Evolutionary conservation across 2,329 filamentous ascomycete species (phyloP).

Genomic region (Verticillium longisporum): DNA sequence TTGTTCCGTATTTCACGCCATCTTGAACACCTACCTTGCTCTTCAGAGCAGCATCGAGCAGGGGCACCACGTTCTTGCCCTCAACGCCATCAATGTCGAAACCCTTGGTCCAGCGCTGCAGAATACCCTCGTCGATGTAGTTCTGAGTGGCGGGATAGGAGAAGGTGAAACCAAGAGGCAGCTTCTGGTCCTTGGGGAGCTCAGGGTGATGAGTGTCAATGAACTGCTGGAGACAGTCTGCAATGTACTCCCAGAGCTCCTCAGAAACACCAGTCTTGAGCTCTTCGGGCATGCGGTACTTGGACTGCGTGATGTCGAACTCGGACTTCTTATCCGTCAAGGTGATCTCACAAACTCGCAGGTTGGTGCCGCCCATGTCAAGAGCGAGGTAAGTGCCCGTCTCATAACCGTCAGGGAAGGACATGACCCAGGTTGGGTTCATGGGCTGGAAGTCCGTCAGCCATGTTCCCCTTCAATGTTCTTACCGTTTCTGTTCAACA

Average conservation of each 20-base stretch:
- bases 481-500: constrained; percentile 12
- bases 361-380: constrained; percentile 94
- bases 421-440: constrained; percentile 97
- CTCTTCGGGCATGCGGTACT: constrained; percentile 91
- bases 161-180: constrained; percentile 91
- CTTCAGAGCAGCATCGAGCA: constrained; percentile 72
- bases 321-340: constrained; percentile 81
- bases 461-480: not conserved
- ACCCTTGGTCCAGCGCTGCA: constrained; percentile 96
- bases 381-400: constrained; percentile 82
- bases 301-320: constrained; percentile 92
- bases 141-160: constrained; percentile 91
- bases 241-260: constrained; percentile 91
- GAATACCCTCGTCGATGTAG: constrained; percentile 84
- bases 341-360: constrained; percentile 89
- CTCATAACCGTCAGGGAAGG: constrained; percentile 79
- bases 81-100: constrained; percentile 92
- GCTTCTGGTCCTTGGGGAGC: constrained; percentile 50
- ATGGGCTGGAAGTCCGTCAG: constrained; percentile 60
- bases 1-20: not conserved
- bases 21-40: constrained; percentile 44
- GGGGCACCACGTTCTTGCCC: constrained; percentile 81
- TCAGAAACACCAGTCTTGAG: constrained; percentile 79
- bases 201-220: constrained; percentile 77
- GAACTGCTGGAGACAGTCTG: constrained; percentile 87